Evolutionary conservation across 768 basidiomycete genomes (phyloP), one percentile per base, ranked within the genome.

Genomic region (Cystobasidium ongulense): DNA sequence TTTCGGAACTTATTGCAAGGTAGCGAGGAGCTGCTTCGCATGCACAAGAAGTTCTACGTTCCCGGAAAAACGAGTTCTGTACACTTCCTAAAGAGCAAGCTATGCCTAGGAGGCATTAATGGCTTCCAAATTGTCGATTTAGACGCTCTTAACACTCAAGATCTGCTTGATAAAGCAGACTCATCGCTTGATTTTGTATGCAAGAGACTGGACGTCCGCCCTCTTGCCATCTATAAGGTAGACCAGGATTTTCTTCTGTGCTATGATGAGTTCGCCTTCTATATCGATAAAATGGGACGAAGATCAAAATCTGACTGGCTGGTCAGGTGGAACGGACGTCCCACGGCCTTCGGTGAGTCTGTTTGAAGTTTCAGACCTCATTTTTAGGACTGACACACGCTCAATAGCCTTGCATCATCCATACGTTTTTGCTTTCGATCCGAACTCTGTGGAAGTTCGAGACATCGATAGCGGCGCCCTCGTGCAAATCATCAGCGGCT

Each of bases 191-290:
- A 98, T 76, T 97, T 99, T 83, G 92, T 97, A 36, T 85, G 91
- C 76, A 92, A 89, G 82, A 83, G 88, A 74, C 92, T 95, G 80
- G 91, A 88, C 79, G 84, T 95, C 53, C 85, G 89, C 57, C 96
- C 96, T 3, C 91, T 98, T 85, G 92, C 96, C 4, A 96, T 99
- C 74, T 99, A 94, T 81, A 87, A 95, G 66, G 90, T 98, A 68
- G 91, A 92, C 76, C 93, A 91, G 77, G 95, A 98, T 80, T 98
- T 99, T 82, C 82, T 99, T 63, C 83, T 99, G 39, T 99, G 96
- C 80, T 99, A 98, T 82, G 96, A 98, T 81, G 96, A 98, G 82
- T 99, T 97, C 80, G 96, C 96, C 0, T 98, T 99, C 80, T 98
- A 97, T 81, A 92, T 99, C 76, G 94, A 98, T 82, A 92, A 91